Evolutionary conservation across 2,329 filamentous ascomycete genomes (phyloP).

Genomic region (Sclerotinia nivalis): DNA sequence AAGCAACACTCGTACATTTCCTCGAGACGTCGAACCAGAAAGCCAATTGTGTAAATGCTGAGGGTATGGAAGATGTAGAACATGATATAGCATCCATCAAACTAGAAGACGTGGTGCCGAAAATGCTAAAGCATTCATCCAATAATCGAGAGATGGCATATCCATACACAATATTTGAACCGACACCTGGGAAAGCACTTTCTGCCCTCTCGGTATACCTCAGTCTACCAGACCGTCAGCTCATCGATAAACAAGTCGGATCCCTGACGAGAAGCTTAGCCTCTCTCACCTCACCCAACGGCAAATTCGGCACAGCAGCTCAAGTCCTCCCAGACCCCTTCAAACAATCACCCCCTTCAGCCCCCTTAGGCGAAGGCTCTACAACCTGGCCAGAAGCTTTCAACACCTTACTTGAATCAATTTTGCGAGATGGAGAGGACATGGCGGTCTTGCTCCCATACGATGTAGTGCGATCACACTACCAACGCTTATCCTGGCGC

Average conservation of each 20-base stretch:
- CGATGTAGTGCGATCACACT: slow-evolving; percentile 54
- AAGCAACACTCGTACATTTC: slow-evolving; percentile 39
- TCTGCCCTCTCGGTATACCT: slow-evolving; percentile 37
- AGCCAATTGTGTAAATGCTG: neutral
- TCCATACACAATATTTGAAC: slow-evolving; percentile 40
- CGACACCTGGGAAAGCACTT: slow-evolving; percentile 32
- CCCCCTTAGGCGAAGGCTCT: slow-evolving; percentile 35
- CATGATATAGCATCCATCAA: slow-evolving; percentile 14
- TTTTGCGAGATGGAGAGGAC: slow-evolving; percentile 62
- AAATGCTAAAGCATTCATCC: slow-evolving; percentile 40
- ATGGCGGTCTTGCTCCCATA: slow-evolving; percentile 60
- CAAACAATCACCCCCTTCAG: slow-evolving; percentile 16
- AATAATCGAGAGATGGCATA: slow-evolving; percentile 39
- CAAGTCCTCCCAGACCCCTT: slow-evolving; percentile 34
- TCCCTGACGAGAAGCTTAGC: slow-evolving; percentile 36
- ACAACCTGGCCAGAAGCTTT: slow-evolving; percentile 59
- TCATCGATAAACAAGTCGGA: slow-evolving; percentile 39
- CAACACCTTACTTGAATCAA: slow-evolving; percentile 55
- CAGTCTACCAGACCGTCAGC: slow-evolving; percentile 31
- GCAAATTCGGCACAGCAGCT: slow-evolving; percentile 38
- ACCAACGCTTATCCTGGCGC: slow-evolving; percentile 49
- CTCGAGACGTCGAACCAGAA: slow-evolving; percentile 28
- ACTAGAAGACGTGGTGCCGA: slow-evolving; percentile 34
- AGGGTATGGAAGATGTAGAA: neutral
- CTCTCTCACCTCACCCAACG: slow-evolving; percentile 35